A percentile compares a stretch with the other conserved stretches of the same genome.
Conservation (phyloP, 495 filamentous ascomycete genomes). For the Lentithecium fluviatile region DNA sequence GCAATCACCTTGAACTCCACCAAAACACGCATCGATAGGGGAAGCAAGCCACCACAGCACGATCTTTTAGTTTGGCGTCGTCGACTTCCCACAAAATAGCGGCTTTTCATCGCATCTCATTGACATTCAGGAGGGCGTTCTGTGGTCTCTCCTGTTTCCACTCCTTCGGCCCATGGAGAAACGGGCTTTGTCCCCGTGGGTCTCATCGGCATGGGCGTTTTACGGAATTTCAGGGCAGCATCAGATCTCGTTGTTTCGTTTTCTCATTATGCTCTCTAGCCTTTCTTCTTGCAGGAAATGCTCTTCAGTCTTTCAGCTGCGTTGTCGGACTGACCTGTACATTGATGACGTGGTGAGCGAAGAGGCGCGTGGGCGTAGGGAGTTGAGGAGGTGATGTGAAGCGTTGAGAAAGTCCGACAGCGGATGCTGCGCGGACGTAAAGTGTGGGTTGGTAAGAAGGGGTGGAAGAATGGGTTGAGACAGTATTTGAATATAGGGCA, state of each 20-base stretch:
- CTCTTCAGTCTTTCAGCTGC: too few species aligned
- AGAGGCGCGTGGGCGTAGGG: not conserved
- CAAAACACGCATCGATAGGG: constrained; percentile 16
- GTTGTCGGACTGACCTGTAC: not conserved
- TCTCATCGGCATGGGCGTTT: not conserved
- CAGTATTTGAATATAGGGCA: not conserved
- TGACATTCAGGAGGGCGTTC: constrained; percentile 8
- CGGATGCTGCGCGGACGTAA: not conserved
- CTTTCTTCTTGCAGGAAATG: too few species aligned
- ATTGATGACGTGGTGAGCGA: not conserved
- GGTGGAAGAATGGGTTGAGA: too few species aligned
- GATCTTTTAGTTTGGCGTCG: not conserved
- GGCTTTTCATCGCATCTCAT: not conserved
- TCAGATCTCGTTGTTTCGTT: not conserved
- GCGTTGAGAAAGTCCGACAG: not conserved
- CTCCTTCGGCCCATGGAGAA: constrained; percentile 9
- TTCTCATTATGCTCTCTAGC: too few species aligned
- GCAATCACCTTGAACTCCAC: constrained; percentile 10
- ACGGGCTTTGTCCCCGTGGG: not conserved
- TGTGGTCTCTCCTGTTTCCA: constrained; percentile 12
- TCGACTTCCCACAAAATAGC: not conserved
- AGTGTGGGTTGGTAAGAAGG: not conserved
- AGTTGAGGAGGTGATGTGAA: not conserved
- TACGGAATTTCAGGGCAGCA: not conserved
- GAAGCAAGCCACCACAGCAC: not conserved